A percentile compares a stretch with the other conserved stretches of the same genome.
Conservation (phyloP, 805 yeast species). For the Pichia nakasei region DNA sequence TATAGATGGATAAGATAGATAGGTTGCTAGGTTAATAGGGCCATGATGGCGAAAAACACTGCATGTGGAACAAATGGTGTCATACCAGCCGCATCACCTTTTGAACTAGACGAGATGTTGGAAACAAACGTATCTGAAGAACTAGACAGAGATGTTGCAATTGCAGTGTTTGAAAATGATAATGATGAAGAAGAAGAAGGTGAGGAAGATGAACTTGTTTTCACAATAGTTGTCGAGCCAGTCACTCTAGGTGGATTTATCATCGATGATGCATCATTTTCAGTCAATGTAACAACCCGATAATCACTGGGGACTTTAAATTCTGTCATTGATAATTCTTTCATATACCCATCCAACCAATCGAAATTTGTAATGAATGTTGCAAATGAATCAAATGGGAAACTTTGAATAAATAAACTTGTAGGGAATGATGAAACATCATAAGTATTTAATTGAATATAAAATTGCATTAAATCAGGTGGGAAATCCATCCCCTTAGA, state of each 20-base stretch:
- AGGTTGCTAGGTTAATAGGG: neutral
- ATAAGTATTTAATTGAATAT: constrained; percentile 13
- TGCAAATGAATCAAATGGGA: constrained; percentile 28
- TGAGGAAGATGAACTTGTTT: neutral
- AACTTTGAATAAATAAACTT: constrained; percentile 18
- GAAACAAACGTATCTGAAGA: neutral
- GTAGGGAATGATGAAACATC: constrained; percentile 14
- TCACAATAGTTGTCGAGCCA: neutral
- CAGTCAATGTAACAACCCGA: constrained; percentile 13
- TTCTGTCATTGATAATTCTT: constrained; percentile 18
- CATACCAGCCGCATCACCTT: neutral
- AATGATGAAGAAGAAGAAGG: neutral
- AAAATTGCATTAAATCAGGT: constrained; percentile 22
- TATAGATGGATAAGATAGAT: neutral
- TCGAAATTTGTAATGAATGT: constrained; percentile 27
- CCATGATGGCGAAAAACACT: neutral
- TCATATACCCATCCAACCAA: constrained; percentile 25
- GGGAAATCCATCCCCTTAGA: constrained; percentile 23
- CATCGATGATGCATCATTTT: neutral
- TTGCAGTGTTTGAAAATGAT: neutral
- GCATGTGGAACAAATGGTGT: neutral
- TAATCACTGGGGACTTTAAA: constrained; percentile 25
- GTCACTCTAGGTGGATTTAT: too few species aligned
- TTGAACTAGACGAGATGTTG: neutral
- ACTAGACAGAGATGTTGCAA: neutral